Percentiles rank a stretch among this genome's conserved stretches.
phyloP scores from a whole-genome alignment of 306 rosid species.

The Trifolium fragiferum region DNA sequence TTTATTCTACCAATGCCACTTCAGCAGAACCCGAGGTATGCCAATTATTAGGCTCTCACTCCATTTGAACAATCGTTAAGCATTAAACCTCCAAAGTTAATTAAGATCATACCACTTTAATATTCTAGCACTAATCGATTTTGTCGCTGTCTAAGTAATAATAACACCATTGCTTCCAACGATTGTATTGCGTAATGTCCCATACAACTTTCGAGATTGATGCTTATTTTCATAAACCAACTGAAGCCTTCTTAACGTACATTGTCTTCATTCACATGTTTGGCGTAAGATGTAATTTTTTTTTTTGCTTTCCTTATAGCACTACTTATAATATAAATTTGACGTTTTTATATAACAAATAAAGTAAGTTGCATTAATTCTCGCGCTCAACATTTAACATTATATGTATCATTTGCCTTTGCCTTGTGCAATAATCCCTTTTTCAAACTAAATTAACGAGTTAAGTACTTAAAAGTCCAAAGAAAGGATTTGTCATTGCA shows the following conservation, averaged over 20 bases:
- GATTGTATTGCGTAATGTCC: no score
- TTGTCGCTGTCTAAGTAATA: no score
- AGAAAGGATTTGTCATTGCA: slow-evolving; percentile 86
- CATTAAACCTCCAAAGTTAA: background rate
- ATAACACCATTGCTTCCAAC: background rate
- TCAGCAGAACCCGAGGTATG: no score
- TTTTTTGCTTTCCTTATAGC: no score
- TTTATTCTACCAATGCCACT: no score
- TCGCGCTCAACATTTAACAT: background rate
- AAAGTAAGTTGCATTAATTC: background rate
- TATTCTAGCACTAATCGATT: no score
- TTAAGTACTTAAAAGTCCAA: slow-evolving; percentile 64
- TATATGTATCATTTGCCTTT: background rate
- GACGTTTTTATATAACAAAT: background rate
- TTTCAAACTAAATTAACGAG: slow-evolving; percentile 15
- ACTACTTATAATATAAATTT: background rate
- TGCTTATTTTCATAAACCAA: background rate
- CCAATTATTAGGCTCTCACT: background rate
- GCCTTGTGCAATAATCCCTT: background rate
- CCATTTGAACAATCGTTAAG: background rate
- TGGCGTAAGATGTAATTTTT: no score
- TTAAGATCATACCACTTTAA: background rate
- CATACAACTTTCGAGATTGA: no score
- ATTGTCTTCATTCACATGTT: background rate
- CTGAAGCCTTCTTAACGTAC: no score